These are phyloP conservation scores for Colletotrichum karsti DNA, from an alignment of 2,329 filamentous ascomycete species.

Conservation along the genomic window DNA sequence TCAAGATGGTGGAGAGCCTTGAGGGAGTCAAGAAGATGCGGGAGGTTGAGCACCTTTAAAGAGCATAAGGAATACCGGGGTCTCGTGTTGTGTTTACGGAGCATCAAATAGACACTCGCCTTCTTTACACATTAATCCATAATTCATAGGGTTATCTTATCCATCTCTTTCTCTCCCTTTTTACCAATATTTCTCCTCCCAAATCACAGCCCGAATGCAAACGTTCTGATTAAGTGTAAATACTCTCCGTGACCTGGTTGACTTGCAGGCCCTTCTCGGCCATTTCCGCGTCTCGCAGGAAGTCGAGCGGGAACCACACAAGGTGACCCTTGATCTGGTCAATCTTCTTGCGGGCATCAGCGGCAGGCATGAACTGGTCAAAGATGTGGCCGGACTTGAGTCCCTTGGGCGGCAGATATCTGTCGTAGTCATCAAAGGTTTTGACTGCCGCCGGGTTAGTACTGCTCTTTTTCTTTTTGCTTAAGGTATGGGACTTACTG, in stretches of 20 bases:
- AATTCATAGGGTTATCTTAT: neutral
- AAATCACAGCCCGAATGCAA: too few relatives aligned
- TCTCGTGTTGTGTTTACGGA: neutral
- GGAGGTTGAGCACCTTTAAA: neutral
- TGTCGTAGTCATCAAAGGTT: conserved; percentile 90
- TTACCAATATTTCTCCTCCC: too few relatives aligned
- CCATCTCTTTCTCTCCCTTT: conserved; percentile 47
- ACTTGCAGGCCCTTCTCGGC: conserved; percentile 88
- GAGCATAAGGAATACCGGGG: rapidly evolving
- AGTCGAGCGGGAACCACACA: conserved; percentile 95
- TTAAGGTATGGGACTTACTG: conserved; percentile 55
- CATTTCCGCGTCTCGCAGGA: conserved; percentile 86
- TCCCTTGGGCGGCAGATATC: conserved; percentile 74
- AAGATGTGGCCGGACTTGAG: conserved; percentile 88
- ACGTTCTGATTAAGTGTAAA: conserved; percentile 76
- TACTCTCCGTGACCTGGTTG: conserved; percentile 87
- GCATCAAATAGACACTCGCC: neutral
- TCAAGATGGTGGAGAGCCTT: neutral
- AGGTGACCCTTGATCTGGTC: conserved; percentile 83
- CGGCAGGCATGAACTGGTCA: conserved; percentile 77
- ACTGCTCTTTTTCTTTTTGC: neutral
- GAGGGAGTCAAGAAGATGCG: neutral
- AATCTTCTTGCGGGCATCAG: conserved; percentile 79
- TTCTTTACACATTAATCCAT: conserved; percentile 21
- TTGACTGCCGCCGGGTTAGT: conserved; percentile 63